Conservation (phyloP, 1,284 basidiomycete species). For the Cutaneotrichosporon sp. region DNA sequence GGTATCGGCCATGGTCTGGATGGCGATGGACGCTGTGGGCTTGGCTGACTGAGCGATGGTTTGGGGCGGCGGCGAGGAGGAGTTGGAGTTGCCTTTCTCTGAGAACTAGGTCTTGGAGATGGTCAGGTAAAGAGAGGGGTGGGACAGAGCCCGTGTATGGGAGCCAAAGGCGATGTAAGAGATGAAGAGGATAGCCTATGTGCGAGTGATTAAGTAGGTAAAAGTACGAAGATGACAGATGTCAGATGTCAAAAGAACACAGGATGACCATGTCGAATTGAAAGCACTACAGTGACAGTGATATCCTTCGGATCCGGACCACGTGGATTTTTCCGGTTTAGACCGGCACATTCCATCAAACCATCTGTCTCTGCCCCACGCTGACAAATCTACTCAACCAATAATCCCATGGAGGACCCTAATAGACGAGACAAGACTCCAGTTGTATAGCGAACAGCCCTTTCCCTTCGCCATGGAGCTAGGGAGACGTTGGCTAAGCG, state of each 20-base stretch:
- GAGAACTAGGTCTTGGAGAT: neutral
- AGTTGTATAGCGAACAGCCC: no score
- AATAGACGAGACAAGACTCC: no score
- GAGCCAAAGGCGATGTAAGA: neutral
- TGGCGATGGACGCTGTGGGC: neutral
- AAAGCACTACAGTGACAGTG: neutral
- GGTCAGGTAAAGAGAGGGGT: neutral
- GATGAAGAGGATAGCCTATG: neutral
- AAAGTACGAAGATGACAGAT: neutral
- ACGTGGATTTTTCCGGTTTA: neutral
- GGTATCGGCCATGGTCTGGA: slow-evolving; percentile 12
- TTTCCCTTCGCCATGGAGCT: no score
- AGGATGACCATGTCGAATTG: neutral
- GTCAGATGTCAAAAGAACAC: no score
- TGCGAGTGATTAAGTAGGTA: neutral
- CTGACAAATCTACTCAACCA: neutral
- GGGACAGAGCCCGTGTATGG: neutral
- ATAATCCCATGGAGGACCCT: neutral
- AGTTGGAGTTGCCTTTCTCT: neutral
- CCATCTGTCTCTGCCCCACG: neutral
- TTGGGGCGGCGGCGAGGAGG: neutral
- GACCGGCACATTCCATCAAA: neutral
- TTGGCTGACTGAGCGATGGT: slow-evolving; percentile 3
- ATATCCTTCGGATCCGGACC: slow-evolving; percentile 3
- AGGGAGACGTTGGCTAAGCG: no score